Evolutionary conservation across 768 basidiomycete genomes (phyloP).

Genomic region (Trametes cinnabarina): DNA sequence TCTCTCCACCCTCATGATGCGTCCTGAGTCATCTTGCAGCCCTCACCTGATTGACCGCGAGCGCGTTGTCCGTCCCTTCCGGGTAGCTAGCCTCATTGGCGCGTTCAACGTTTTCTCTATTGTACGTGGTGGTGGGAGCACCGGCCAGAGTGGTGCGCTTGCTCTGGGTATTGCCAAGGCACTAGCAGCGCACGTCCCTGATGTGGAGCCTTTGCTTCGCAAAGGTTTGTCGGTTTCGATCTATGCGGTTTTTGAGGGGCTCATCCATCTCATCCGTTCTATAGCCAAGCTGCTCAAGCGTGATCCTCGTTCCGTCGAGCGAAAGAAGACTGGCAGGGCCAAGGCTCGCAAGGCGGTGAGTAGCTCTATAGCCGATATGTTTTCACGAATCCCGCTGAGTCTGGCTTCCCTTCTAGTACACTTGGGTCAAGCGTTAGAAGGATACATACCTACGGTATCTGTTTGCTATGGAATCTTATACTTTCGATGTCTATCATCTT

Average conservation of each 20-base stretch:
- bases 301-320: conserved; percentile 97
- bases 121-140: conserved; percentile 82
- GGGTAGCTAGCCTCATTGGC: conserved; percentile 78
- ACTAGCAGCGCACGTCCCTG: conserved; percentile 67
- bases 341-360: conserved; percentile 91
- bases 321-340: conserved; percentile 92
- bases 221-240: conserved; percentile 54
- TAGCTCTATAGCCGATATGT: conserved; percentile 22
- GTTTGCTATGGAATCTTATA: conserved; percentile 6
- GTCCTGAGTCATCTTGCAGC: conserved; percentile 14
- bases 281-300: conserved; percentile 82
- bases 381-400: conserved; percentile 17
- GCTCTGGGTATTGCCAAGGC: conserved; percentile 76
- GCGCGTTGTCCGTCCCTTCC: conserved; percentile 77
- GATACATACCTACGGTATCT: neutral
- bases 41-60: conserved; percentile 73
- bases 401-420: conserved; percentile 53
- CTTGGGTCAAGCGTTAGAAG: conserved; percentile 93
- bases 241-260: neutral
- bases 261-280: neutral
- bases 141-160: conserved; percentile 89
- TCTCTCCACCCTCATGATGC: neutral
- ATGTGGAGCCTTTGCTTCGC: conserved; percentile 60
- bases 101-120: conserved; percentile 70
- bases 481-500: conserved; percentile 8